These are phyloP conservation scores for Xylaria scruposa DNA, from an alignment of 495 filamentous ascomycete genomes.

Conservation along the genomic window DNA sequence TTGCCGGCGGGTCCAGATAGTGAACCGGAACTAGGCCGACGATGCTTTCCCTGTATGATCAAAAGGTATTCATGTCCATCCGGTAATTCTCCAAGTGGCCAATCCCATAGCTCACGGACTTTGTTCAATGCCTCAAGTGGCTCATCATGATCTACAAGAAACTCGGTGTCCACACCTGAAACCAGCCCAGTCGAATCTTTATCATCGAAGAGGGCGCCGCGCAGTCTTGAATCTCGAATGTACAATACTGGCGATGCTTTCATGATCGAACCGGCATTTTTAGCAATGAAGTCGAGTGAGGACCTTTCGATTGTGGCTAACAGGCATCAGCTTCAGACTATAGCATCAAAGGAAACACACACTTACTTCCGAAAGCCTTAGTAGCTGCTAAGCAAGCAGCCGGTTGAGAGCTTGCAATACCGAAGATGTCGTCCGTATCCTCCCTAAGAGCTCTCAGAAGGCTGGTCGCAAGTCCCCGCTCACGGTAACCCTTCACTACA, in stretches of 20 bases:
- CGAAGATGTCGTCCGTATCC: not conserved
- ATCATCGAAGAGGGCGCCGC: not conserved
- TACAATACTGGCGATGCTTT: not conserved
- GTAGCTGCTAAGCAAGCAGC: not conserved
- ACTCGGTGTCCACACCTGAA: not conserved
- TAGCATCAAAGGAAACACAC: not conserved
- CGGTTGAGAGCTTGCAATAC: not conserved
- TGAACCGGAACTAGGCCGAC: not conserved
- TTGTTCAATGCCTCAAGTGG: not conserved
- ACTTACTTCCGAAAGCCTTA: not conserved
- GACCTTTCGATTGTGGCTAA: not conserved
- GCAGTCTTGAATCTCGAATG: not conserved
- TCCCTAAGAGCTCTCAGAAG: not conserved
- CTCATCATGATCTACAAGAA: not conserved
- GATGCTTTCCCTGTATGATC: not conserved
- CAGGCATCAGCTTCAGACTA: not conserved
- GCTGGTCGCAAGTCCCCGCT: not conserved
- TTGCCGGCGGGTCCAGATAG: not conserved
- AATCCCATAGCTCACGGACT: not conserved
- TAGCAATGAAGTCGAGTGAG: not conserved
- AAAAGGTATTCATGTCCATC: not conserved
- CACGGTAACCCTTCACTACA: not conserved
- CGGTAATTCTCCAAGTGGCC: not conserved
- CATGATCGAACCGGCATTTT: not conserved
- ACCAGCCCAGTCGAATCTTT: not conserved